phyloP scores from a whole-genome alignment of 805 yeast genomes.

The Metschnikowia kunwiensis region DNA sequence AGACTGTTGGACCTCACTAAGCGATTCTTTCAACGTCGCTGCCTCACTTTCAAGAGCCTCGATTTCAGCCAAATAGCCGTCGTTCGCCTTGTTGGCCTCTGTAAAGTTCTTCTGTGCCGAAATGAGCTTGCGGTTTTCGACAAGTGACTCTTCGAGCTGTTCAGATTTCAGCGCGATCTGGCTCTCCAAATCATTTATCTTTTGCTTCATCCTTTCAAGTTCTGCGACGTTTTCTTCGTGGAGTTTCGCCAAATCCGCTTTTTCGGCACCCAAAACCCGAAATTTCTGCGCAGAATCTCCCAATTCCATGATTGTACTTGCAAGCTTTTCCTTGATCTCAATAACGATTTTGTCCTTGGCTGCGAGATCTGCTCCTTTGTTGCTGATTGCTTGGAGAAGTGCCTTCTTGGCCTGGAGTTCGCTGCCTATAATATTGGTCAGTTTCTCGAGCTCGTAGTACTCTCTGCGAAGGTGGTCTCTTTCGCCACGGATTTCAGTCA shows the following conservation, averaged over 20 bases:
- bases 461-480: conserved; percentile 13
- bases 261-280: conserved; percentile 12
- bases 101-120: conserved; percentile 6
- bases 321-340: conserved; percentile 18
- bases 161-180: conserved; percentile 2
- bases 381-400: conserved; percentile 17
- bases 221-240: conserved; percentile 2
- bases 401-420: conserved; percentile 20
- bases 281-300: conserved; percentile 17
- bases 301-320: conserved; percentile 15
- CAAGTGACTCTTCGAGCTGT: conserved; percentile 5
- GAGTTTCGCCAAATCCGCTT: conserved; percentile 9
- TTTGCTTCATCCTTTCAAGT: conserved; percentile 2
- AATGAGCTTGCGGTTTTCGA: conserved; percentile 8
- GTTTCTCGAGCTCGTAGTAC: conserved; percentile 15
- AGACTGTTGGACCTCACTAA: conserved; percentile 1
- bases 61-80: conserved; percentile 3
- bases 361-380: conserved; percentile 18
- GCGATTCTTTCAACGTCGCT: conserved; percentile 4
- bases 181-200: conserved; percentile 7
- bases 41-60: conserved; percentile 9
- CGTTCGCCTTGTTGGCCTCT: conserved; percentile 7
- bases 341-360: conserved; percentile 20
- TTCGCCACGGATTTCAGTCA: conserved; percentile 7
- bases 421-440: conserved; percentile 17